Base-by-base conservation (phyloP, 2,329 filamentous ascomycete genomes). In the Colletotrichum incanum region DNA sequence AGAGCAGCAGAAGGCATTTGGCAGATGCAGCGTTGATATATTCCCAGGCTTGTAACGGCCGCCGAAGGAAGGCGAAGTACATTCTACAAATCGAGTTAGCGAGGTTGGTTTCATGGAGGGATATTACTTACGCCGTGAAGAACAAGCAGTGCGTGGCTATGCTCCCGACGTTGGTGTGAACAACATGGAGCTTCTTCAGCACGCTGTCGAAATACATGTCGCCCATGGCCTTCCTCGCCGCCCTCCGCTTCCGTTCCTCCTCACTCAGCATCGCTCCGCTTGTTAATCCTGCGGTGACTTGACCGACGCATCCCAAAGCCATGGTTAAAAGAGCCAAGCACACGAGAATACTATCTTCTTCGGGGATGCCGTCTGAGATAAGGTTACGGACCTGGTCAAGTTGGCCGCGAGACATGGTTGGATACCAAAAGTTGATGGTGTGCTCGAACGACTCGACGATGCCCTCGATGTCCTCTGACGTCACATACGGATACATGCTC, bases 361-460 rank as follows among this genome's bases (percentile, higher is more conserved):
- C 79, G 0, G 82, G 78, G 8, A 80, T 79, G 0, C 81, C 83
- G 0, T 74, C 75, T 5, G 78, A 71, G 1, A 87, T 76, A 2
- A 78, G 78, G 0, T 66, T 58, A 8, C 82, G 78, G 5, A 84
- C 76, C 28, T 74, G 75, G 1, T 79, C 74, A 0, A 86, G 75
- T 34, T 84, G 85, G 0, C 73, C 70, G 54, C 80, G 80, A 0
- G 85, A 85, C 79, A 87, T 82, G 7, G 85, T 86, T 0, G 86
- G 87, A 67, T 88, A 88, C 85, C 86, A 88, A 59, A 87, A 88
- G 76, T 88, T 89, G 52, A 88, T 79, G 43, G 82, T 84, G 2
- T 78, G 77, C 71, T 86, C 81, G 56, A 89, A 89, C 0, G 84
- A 81, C 1, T 80, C 76, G 0, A 88, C 75, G 6, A 86, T 82